phyloP scores from a whole-genome alignment of 805 yeast genomes.

The Nakazawaea ernobii region DNA sequence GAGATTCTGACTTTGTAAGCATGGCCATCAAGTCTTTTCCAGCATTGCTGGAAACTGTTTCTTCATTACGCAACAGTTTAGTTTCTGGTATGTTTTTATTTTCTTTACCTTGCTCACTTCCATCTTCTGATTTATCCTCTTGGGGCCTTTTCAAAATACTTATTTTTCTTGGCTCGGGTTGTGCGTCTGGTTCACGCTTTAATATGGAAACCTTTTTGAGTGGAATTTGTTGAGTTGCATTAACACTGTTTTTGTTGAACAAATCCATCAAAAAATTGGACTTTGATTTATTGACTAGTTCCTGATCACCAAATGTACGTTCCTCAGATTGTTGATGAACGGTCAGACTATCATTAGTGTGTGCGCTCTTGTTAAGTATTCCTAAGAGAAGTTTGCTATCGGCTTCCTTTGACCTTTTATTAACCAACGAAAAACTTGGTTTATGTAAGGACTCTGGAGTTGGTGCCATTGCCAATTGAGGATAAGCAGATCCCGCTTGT shows the following conservation, averaged over 20 bases:
- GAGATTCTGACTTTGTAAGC: neutral
- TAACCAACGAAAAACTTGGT: conserved; percentile 23
- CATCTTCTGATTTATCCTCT: neutral
- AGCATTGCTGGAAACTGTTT: neutral
- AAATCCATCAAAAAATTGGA: conserved; percentile 16
- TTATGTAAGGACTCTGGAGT: conserved; percentile 26
- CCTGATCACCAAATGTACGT: conserved; percentile 2
- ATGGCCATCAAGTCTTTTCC: neutral
- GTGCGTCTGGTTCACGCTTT: neutral
- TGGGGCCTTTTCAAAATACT: neutral
- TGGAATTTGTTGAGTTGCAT: neutral
- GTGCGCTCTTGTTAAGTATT: conserved; percentile 19
- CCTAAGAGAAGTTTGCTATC: conserved; percentile 27
- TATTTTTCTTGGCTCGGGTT: conserved; percentile 12
- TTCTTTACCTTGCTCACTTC: neutral
- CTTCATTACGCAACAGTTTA: neutral
- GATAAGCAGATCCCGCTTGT: conserved; percentile 12
- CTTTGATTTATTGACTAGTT: conserved; percentile 8
- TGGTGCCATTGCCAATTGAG: conserved; percentile 19
- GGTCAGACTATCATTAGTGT: conserved; percentile 1
- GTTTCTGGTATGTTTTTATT: neutral
- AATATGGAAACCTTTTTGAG: neutral
- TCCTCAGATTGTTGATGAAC: neutral
- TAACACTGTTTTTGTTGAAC: conserved; percentile 9
- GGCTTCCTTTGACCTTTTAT: conserved; percentile 24